Evolutionary conservation across 2,329 filamentous ascomycete species (phyloP), one percentile per base, ranked within the genome.

Genomic region (Pseudofabraea citricarpa): DNA sequence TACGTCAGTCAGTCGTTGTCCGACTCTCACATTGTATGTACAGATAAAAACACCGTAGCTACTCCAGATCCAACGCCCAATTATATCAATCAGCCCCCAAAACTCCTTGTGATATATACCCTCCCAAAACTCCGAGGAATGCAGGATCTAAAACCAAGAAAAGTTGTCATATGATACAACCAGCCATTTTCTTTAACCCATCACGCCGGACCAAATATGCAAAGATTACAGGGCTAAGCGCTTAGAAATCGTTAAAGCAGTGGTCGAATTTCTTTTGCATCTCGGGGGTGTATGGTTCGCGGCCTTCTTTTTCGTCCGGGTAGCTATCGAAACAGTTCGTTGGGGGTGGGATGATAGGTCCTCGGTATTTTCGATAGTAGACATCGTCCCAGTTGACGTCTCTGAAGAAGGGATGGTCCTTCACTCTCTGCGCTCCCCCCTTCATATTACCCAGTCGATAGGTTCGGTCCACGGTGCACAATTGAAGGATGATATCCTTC

Each of bases 291-390:
- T 90, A 90, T 44, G 71, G 67, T 29, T 85, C 81, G 44, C 76
- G 70, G 37, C 74, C 73, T 42, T 72, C 77, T 46, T 84, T 80
- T 58, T 90, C 84, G 47, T 88, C 84, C n/a, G 87, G 84, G 56
- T 91, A 93, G 32, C 83, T 74, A 57, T 91, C 87, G 57, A 91
- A 93, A 61, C 88, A 91, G 58, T 86, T 76, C 15, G 87, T 83
- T 58, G 91, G 87, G 23, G 85, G 85, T n/a, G 86, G 87, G 40
- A 87, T 73, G 52, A 90, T 90, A 4, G 86, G 86, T 0, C 85
- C 86, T 38, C 74, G 70, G 40, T 77, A 69, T 50, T 77, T 76
- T 41, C 83, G 77, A 46, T 79, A 69, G 55, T 82, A 78, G 19
- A 90, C 65, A 37, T 81, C 82, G 41, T 88, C 77, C 87, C 87